Conservation (phyloP, 345 rosid genomes). For the Ailanthus altissimus region DNA sequence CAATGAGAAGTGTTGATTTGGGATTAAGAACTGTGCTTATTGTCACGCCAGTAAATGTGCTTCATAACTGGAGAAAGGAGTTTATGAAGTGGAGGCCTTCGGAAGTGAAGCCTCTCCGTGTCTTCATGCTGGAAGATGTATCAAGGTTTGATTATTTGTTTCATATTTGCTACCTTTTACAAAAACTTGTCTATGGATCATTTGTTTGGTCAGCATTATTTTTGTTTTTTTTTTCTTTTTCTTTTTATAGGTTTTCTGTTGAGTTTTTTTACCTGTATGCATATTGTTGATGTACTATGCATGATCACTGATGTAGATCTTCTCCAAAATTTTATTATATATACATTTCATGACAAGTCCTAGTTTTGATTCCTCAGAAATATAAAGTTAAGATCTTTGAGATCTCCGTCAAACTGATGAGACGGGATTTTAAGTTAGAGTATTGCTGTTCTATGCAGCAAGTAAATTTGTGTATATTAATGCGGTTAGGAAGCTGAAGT, state of each 20-base stretch:
- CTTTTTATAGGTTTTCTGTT: too few species aligned
- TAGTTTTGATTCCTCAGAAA: not conserved
- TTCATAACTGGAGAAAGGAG: conserved; percentile 97
- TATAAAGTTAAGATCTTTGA: not conserved
- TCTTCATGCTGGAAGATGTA: conserved; percentile 95
- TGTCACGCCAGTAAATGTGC: conserved; percentile 97
- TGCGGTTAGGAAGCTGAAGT: not conserved
- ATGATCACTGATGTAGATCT: not conserved
- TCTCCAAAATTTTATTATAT: not conserved
- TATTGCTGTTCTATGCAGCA: not conserved
- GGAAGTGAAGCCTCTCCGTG: conserved; percentile 83
- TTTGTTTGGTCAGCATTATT: not conserved
- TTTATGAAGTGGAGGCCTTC: conserved; percentile 93
- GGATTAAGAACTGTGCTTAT: conserved; percentile 89
- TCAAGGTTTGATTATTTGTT: conserved; percentile 53
- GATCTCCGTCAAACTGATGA: not conserved
- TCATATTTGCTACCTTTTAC: not conserved
- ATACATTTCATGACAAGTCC: not conserved
- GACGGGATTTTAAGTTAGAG: not conserved
- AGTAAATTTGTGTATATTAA: not conserved
- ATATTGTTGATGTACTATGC: not conserved
- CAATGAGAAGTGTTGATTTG: conserved; percentile 90
- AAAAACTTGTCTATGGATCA: not conserved
- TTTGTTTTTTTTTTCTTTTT: not conserved
- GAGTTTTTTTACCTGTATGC: not conserved